Conservation (phyloP, 1,284 basidiomycete species). For the Phellinidium pouzarii region DNA sequence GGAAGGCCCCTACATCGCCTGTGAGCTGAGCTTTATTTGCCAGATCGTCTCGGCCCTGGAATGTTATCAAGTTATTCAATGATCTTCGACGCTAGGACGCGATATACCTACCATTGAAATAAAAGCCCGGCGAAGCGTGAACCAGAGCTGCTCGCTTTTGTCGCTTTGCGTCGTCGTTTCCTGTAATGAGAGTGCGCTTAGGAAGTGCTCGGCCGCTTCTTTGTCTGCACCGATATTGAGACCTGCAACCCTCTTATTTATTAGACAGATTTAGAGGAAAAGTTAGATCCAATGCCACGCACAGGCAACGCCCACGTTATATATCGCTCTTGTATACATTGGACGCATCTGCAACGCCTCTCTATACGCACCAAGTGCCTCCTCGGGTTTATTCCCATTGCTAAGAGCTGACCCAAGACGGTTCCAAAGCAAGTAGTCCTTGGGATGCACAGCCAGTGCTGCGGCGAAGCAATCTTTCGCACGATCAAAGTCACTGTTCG, state of each 20-base stretch:
- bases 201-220: conserved; percentile 95
- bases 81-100: not conserved
- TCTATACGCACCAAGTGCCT: conserved; percentile 91
- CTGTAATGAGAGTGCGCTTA: conserved; percentile 86
- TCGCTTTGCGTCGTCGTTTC: conserved; percentile 53
- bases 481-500: conserved; percentile 68
- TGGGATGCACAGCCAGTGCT: conserved; percentile 72
- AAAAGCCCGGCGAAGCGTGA: conserved; percentile 83
- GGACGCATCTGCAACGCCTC: conserved; percentile 91
- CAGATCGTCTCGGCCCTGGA: conserved; percentile 40
- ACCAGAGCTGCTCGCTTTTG: conserved; percentile 85
- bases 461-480: conserved; percentile 90
- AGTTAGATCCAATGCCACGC: conserved; percentile 25
- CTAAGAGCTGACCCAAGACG: conserved; percentile 91
- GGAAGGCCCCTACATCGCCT: conserved; percentile 56
- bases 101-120: conserved; percentile 61
- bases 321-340: conserved; percentile 95
- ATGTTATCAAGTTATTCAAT: not conserved
- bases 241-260: conserved; percentile 42
- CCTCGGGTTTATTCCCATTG: conserved; percentile 92
- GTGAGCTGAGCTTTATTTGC: conserved; percentile 41
- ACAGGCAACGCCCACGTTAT: conserved; percentile 97
- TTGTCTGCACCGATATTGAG: conserved; percentile 93
- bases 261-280: conserved; percentile 6
- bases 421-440: conserved; percentile 98